A percentile compares a stretch with the other conserved stretches of the same genome.
These are phyloP conservation scores for Pleodorina starrii DNA, from an alignment of 139 green algal species.

Conservation along the genomic window DNA sequence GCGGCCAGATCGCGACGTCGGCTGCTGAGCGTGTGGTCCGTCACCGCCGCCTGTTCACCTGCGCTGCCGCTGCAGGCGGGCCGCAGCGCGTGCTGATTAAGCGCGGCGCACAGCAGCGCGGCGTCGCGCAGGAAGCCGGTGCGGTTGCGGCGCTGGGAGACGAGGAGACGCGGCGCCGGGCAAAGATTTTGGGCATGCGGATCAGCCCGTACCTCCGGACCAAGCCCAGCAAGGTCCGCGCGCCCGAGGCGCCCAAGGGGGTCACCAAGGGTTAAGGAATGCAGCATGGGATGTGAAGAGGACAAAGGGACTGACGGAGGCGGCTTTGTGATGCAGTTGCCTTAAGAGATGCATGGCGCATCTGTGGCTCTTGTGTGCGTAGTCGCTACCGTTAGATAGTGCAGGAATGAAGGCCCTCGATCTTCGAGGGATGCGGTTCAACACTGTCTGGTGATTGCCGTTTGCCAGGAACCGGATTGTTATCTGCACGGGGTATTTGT, in stretches of 20 bases:
- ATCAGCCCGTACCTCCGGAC: conserved; percentile 45
- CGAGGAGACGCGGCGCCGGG: conserved; percentile 23
- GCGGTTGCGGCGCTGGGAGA: not conserved
- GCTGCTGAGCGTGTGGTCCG: not conserved
- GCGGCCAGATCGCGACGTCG: not conserved
- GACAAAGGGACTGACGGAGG: too few species aligned
- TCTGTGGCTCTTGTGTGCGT: too few species aligned
- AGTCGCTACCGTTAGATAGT: too few species aligned
- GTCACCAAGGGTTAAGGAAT: too few species aligned
- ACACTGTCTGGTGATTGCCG: too few species aligned
- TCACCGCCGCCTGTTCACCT: not conserved
- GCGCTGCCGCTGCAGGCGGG: not conserved
- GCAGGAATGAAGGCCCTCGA: too few species aligned
- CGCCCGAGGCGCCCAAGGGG: not conserved
- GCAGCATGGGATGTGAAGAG: too few species aligned
- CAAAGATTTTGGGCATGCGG: conserved; percentile 44
- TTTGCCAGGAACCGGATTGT: too few species aligned
- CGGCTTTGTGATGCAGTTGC: too few species aligned
- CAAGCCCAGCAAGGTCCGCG: not conserved
- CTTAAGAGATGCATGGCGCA: too few species aligned
- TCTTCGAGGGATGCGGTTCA: too few species aligned
- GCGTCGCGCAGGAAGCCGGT: not conserved
- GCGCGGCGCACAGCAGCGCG: not conserved
- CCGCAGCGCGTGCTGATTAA: conserved; percentile 23
- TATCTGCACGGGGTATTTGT: too few species aligned